A percentile compares a stretch with the other conserved stretches of the same genome.
Evolutionary conservation across 208 protist genomes (phyloP).

Genomic region (Wallacemonas sp.): DNA sequence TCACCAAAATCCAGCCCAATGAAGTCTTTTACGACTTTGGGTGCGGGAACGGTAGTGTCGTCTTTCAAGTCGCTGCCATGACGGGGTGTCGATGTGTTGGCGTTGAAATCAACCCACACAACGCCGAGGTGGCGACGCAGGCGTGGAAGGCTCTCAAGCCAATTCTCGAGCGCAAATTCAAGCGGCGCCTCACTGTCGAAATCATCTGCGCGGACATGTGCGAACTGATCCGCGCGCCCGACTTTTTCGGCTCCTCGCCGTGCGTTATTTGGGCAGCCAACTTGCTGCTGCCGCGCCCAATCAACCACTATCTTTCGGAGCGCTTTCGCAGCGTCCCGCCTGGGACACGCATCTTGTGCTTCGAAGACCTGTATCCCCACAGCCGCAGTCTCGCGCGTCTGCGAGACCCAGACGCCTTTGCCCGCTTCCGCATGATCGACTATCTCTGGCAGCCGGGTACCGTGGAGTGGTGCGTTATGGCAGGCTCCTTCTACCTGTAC

Average conservation of each 20-base stretch:
- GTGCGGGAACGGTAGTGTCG: constrained; percentile 86
- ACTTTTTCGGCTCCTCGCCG: constrained; percentile 31
- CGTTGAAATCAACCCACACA: constrained; percentile 71
- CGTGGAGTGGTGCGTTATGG: constrained; percentile 74
- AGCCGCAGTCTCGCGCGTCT: constrained; percentile 47
- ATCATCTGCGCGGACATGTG: constrained; percentile 79
- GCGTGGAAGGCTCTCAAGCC: constrained; percentile 57
- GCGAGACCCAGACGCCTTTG: constrained; percentile 79
- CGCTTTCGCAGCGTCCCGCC: constrained; percentile 44
- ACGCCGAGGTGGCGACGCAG: constrained; percentile 54
- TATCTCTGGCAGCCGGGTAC: constrained; percentile 68
- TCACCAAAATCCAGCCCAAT: constrained; percentile 29
- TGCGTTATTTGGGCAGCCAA: constrained; percentile 81
- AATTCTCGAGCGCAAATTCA: constrained; percentile 43
- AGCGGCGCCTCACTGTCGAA: constrained; percentile 44
- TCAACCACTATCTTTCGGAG: constrained; percentile 82
- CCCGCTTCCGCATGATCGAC: constrained; percentile 69
- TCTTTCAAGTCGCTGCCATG: constrained; percentile 78
- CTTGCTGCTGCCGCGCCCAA: constrained; percentile 56
- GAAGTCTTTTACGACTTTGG: constrained; percentile 86
- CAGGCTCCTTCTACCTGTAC: constrained; percentile 67
- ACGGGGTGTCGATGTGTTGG: constrained; percentile 80
- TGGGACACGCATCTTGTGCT: constrained; percentile 74
- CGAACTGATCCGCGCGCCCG: constrained; percentile 28
- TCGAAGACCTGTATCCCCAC: constrained; percentile 83